phyloP scores from a whole-genome alignment of 345 rosid genomes.

The Populus davidiana region DNA sequence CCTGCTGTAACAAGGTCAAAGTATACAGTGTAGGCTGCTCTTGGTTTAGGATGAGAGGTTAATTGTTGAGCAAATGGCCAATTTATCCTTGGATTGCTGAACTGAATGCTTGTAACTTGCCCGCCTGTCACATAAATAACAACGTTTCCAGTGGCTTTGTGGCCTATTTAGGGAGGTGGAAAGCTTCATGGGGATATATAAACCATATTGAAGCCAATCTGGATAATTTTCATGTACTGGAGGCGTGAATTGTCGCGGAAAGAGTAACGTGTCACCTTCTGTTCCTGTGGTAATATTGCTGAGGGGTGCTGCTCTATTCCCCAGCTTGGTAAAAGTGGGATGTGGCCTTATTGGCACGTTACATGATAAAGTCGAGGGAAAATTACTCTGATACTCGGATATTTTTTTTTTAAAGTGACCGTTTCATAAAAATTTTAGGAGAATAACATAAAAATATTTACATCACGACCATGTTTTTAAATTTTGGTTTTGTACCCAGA shows the following conservation, averaged over 20 bases:
- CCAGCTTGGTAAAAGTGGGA: not conserved
- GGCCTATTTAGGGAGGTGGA: not conserved
- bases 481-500: no score
- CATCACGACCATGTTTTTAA: no score
- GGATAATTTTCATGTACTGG: not conserved
- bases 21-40: not conserved
- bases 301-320: not conserved
- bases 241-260: not conserved
- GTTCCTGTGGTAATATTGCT: not conserved
- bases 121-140: no score
- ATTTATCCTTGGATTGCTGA: not conserved
- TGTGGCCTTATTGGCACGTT: not conserved
- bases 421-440: no score
- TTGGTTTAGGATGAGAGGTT: not conserved
- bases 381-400: no score
- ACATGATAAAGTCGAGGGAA: not conserved
- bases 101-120: not conserved
- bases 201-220: not conserved
- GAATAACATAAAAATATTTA: no score
- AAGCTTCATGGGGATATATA: not conserved
- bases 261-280: not conserved
- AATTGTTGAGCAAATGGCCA: not conserved
- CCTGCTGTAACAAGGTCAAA: not conserved
- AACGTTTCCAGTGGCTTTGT: not conserved
- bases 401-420: no score